phyloP scores from a whole-genome alignment of 192 early-diverging fungal genomes.

The Backusella tarrabulga region DNA sequence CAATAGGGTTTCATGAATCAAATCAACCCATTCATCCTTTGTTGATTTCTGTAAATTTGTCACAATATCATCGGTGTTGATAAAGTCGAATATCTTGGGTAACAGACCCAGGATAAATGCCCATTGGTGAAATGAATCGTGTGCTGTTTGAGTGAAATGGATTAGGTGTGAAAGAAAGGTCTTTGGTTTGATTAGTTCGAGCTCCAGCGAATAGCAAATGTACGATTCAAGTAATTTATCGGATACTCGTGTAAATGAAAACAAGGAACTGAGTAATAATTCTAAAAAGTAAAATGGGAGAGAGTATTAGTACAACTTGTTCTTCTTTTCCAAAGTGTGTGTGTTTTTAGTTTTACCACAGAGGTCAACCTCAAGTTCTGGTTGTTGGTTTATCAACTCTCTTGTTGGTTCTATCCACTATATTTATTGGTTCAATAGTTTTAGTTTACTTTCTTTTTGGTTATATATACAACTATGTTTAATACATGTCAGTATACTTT shows the following conservation, averaged over 20 bases:
- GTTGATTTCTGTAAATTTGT: not conserved
- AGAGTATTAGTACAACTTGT: not conserved
- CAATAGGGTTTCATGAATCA: not conserved
- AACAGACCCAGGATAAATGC: conserved; percentile 17
- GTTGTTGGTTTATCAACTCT: conserved; percentile 14
- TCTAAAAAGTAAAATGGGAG: not conserved
- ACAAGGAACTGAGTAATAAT: conserved; percentile 21
- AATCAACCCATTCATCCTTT: conserved; percentile 5
- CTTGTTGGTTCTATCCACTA: conserved; percentile 27
- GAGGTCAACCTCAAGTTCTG: conserved; percentile 8
- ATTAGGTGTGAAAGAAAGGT: conserved; percentile 7
- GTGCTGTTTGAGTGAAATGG: conserved; percentile 9
- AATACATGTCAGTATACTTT: not conserved
- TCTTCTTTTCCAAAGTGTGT: not conserved
- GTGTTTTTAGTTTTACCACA: conserved; percentile 15
- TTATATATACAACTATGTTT: not conserved
- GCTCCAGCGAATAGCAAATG: conserved; percentile 14
- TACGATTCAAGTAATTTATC: conserved; percentile 30
- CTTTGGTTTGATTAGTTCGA: conserved; percentile 11
- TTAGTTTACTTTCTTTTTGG: not conserved
- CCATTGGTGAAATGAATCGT: conserved; percentile 25
- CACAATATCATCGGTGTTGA: not conserved
- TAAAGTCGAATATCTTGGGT: not conserved
- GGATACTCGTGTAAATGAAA: conserved; percentile 15
- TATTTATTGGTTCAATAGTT: not conserved